Conservation (phyloP, 140 eudicot genomes). For the Stevia rebaudiana region DNA sequence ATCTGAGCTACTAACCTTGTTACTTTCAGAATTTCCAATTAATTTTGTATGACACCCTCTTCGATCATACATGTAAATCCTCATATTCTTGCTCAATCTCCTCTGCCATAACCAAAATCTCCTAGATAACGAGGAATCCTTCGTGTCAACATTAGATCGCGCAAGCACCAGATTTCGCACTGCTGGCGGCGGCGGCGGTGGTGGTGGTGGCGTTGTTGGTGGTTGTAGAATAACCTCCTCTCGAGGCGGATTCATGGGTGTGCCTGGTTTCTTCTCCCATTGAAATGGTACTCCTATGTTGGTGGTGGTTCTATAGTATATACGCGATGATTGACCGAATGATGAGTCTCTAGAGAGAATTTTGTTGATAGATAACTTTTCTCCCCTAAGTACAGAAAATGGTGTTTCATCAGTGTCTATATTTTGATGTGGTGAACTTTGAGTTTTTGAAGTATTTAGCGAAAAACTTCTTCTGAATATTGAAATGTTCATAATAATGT, state of each 20-base stretch:
- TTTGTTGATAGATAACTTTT: slow-evolving; percentile 24
- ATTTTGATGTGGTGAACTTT: slow-evolving; percentile 18
- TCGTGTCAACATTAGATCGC: slow-evolving; percentile 23
- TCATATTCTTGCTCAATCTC: slow-evolving; percentile 25
- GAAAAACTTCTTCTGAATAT: slow-evolving; percentile 26
- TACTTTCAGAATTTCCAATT: slow-evolving; percentile 6
- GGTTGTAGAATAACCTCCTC: slow-evolving; percentile 28
- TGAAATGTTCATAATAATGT: slow-evolving; percentile 15
- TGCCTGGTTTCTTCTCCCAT: slow-evolving; percentile 65
- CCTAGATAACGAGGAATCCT: slow-evolving; percentile 12
- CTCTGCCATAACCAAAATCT: slow-evolving; percentile 34
- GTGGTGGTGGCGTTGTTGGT: slow-evolving; percentile 13
- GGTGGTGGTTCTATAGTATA: slow-evolving; percentile 24
- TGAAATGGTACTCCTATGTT: slow-evolving; percentile 45
- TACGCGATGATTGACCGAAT: slow-evolving; percentile 41
- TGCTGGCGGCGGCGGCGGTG: slow-evolving; percentile 24
- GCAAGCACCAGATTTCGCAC: slow-evolving; percentile 37
- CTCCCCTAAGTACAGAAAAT: slow-evolving; percentile 37
- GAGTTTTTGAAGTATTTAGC: slow-evolving; percentile 19
- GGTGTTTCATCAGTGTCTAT: slow-evolving; percentile 13
- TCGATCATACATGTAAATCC: slow-evolving; percentile 12
- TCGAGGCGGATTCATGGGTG: slow-evolving; percentile 34
- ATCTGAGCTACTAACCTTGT: slow-evolving; percentile 26
- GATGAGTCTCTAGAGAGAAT: slow-evolving; percentile 44
- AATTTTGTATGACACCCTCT: slow-evolving; percentile 11